A percentile compares a stretch with the other conserved stretches of the same genome.
phyloP scores from a whole-genome alignment of 495 filamentous ascomycete genomes.

The Neurospora hispaniola region DNA sequence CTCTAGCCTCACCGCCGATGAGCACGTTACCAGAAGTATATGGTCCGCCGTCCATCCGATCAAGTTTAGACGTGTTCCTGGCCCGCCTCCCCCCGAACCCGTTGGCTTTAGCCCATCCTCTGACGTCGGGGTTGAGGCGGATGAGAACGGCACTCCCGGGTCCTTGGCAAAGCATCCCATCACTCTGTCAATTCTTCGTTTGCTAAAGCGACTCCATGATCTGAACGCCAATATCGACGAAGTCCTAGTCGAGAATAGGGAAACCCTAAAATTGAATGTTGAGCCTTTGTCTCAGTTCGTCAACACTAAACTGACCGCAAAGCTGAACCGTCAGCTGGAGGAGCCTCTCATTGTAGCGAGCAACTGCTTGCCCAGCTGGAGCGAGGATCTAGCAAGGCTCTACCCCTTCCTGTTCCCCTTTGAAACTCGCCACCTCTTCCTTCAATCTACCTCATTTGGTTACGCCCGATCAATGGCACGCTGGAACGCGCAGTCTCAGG shows the following conservation, averaged over 20 bases:
- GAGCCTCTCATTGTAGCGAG: slow-evolving; percentile 98
- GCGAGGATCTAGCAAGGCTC: slow-evolving; percentile 87
- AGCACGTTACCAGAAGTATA: slow-evolving; percentile 60
- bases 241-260: slow-evolving; percentile 81
- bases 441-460: slow-evolving; percentile 96
- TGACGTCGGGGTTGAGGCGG: slow-evolving; percentile 34
- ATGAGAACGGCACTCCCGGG: slow-evolving; percentile 53
- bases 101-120: slow-evolving; percentile 48
- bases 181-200: slow-evolving; percentile 75
- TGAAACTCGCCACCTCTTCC: slow-evolving; percentile 92
- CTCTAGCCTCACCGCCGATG: slow-evolving; percentile 51
- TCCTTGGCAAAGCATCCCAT: slow-evolving; percentile 78
- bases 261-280: slow-evolving; percentile 53
- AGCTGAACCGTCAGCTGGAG: slow-evolving; percentile 92
- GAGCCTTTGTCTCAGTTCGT: slow-evolving; percentile 94
- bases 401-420: slow-evolving; percentile 99
- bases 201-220: slow-evolving; percentile 86
- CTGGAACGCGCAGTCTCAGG: slow-evolving; percentile 81
- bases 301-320: slow-evolving; percentile 98
- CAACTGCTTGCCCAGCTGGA: slow-evolving; percentile 93
- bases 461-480: slow-evolving; percentile 95
- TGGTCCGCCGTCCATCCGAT: slow-evolving; percentile 88
- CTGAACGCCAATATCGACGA: slow-evolving; percentile 94
- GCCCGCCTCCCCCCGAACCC: slow-evolving; percentile 77
- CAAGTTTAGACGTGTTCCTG: slow-evolving; percentile 78